Base-by-base conservation (phyloP, 2,329 filamentous ascomycete genomes). In the Podosphaera fusca region DNA sequence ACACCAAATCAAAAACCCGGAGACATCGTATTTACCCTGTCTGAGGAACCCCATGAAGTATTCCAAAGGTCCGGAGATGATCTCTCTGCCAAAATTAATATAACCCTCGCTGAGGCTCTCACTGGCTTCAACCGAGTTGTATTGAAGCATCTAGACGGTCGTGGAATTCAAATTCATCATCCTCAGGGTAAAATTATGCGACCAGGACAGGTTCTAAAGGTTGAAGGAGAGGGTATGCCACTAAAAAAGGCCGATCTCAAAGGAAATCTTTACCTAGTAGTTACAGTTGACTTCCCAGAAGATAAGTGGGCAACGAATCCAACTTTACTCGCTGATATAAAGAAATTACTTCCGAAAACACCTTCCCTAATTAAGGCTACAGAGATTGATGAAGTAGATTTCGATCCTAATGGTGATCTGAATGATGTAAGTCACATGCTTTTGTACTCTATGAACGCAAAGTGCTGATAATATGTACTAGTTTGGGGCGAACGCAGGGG, bases 181-280 rank as follows among this genome's bases (percentile, higher is more conserved):
- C 80, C 85, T 14, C 80, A 84, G 65, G 90, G 90, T 63, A 84
- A 89, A 68, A 76, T 96, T 55, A 71, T 98, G 40, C 80, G 81
- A 33, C 89, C 92, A 0, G 84, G 82, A 33, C 86, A 98, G 67
- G 79, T 90, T 6, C 75, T 98, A 64, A 95, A 88, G 73, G 74
- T 98, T 0, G 70, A 76, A 1, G 88, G 87, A 33, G 92, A 98
- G 72, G 92, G 92, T 59, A 98, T 98, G 92, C 92, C 92, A 1
- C 70, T 82, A 63, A 95, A 95, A 76, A 81, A 82, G 58, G 86
- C 83, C 61, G 92, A 98, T 45, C 67, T 73, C 3, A 87, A 81
- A 67, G 92, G 92, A 49, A 88, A 96, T 66, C 73, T 98, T 21
- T 98, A 90, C 70, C 75, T 98, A 47, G 73, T 85, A 42, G 82